Evolutionary conservation across 148 eudicot species (phyloP), one percentile per base, ranked within the genome.

Genomic region (Fagopyrum tataricum): DNA sequence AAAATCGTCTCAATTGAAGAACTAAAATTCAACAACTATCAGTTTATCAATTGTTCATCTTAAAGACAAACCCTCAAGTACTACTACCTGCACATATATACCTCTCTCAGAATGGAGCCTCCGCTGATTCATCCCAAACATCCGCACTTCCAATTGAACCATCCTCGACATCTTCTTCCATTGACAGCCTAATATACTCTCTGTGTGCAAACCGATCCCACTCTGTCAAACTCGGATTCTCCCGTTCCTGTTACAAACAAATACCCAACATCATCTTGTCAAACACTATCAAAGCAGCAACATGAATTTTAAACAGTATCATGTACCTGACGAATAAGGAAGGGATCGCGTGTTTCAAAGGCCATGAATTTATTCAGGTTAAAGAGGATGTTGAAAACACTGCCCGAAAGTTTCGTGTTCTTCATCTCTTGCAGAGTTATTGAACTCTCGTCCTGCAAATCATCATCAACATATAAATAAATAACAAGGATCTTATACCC

Each of bases 81-180:
- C n/a, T n/a, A n/a, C 37, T 31, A 31, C 37, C 37, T 31, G 37
- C 37, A 31, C 37, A 31, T 31, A 55, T 55, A 31, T 31, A 31
- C 37, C 2, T 31, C 37, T 31, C 74, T 93, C 82, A 94, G 77
- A 94, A 94, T 49, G 98, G 98, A 79, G 97, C 97, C 82, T 94
- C 98, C 18, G 88, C 90, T 74, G 98, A 91, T 82, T 93, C 98
- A 79, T 93, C 98, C 98, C 98, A 93, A 44, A 89, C 92, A 85
- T 93, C 97, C 41, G 93, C 98, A 85, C 98, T 93, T 75, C 98
- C 98, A 78, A 89, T 93, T 20, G 98, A 91, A 76, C 91, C 97
- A 82, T 93, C 98, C 79, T 93, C 98, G 75, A 89, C 98, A 81
- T 94, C 98, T 80, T 94, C 98, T 85, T 94, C 98, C 98, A 94